phyloP scores from a whole-genome alignment of 805 yeast species.

The Torulaspora microellipsoides region DNA sequence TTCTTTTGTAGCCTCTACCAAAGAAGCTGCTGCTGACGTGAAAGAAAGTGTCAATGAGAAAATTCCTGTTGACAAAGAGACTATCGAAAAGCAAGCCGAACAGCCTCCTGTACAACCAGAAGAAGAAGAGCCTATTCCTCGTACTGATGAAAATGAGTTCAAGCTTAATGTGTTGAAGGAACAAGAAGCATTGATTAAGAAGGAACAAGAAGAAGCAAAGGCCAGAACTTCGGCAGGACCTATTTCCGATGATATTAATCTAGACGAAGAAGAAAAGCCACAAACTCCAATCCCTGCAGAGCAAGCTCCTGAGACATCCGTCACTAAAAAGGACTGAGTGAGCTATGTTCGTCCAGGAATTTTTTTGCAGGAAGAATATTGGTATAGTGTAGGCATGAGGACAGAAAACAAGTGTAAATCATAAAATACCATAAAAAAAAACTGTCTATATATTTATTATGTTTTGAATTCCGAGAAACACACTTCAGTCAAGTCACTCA shows the following conservation, averaged over 20 bases:
- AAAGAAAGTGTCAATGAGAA: not conserved
- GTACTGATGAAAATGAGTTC: conserved; percentile 47
- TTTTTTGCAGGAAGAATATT: too few species aligned
- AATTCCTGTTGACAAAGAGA: conserved; percentile 3
- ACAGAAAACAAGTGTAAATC: too few species aligned
- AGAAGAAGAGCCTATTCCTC: conserved; percentile 11
- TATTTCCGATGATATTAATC: conserved; percentile 36
- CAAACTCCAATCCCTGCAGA: conserved; percentile 21
- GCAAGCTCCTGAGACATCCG: conserved; percentile 18
- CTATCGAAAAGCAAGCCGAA: not conserved
- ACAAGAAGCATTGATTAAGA: conserved; percentile 78
- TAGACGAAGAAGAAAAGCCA: conserved; percentile 36
- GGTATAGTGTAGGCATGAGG: too few species aligned
- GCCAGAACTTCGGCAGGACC: conserved; percentile 28
- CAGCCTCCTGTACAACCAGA: conserved; percentile 6
- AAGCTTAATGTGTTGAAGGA: conserved; percentile 70
- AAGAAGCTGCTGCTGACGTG: conserved; percentile 2
- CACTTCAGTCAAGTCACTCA: too few species aligned
- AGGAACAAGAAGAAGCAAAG: conserved; percentile 77
- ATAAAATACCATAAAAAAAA: too few species aligned
- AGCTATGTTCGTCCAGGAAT: too few species aligned
- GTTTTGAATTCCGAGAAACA: too few species aligned
- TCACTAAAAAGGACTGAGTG: conserved; percentile 18
- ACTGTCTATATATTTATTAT: too few species aligned
- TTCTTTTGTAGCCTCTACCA: not conserved